Evolutionary conservation across 2,329 filamentous ascomycete genomes (phyloP), one percentile per base, ranked within the genome.

Genomic region (Pseudogymnoascus pannorum): DNA sequence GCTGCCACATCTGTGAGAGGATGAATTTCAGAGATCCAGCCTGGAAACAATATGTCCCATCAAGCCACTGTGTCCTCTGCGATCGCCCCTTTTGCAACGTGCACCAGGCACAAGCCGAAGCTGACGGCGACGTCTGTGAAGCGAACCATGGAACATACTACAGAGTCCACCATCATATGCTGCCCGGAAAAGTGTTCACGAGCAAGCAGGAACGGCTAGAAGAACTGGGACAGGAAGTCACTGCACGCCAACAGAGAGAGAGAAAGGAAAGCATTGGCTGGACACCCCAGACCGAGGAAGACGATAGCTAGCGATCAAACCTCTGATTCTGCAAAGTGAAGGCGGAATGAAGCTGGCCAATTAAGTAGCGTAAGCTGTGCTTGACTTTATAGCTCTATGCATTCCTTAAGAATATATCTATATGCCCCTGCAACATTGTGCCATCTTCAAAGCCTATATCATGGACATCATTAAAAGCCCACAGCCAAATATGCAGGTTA

Each of bases 1-100:
- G 48, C 48, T 54, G 48, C 48, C 48, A 54, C 48, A 54, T 54
- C 48, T 54, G 48, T 26, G 48, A 54, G 26, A 54, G 48, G 18
- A 54, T 54, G 48, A 54, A 54, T 6, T 54, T 54, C 48, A 54
- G 48, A 18, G 48, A 54, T 2, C 48, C 48, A 5, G 48, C 48
- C 5, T 54, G 48, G 48, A 54, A 54, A 16, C 48, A 54, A 31
- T 54, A 54, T 54, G 48, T 18, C 16, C 48, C 48, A 33, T 54
- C 48, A 33, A 54, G 48, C 48, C 48, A 54, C 48, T 54, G 48
- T 31, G 48, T 54, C 16, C 26, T 54, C 26, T 54, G 48, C 16
- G 48, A 54, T 8, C 24, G 48, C 9, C 48, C 48, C 26, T 54
- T 54, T 14, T 54, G 48, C 48, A 31, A 33, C 20, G 48, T 54